These are phyloP conservation scores for Triticum aestivum DNA, from an alignment of 176 grass and related monocot species.

Conservation along the genomic window DNA sequence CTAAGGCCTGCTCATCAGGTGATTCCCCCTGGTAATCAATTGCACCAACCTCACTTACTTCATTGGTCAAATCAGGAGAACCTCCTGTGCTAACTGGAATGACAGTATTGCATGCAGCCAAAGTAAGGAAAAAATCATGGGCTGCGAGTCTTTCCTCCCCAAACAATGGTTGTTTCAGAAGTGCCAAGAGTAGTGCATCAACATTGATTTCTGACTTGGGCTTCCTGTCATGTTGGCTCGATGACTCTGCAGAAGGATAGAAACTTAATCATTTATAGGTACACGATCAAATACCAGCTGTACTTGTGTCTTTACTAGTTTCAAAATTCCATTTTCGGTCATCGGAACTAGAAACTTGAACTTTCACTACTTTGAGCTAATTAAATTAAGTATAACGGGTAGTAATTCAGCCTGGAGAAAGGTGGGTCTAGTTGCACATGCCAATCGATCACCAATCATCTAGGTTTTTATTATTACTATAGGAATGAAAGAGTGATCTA, in stretches of 20 bases:
- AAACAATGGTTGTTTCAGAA: slow-evolving; percentile 69
- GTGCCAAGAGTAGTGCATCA: slow-evolving; percentile 51
- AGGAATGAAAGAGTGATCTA: not conserved
- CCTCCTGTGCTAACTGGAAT: slow-evolving; percentile 70
- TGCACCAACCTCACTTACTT: slow-evolving; percentile 45
- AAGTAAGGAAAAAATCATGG: slow-evolving; percentile 96
- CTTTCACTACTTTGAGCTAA: not conserved
- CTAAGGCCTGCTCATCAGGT: slow-evolving; percentile 97
- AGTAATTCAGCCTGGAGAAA: slow-evolving; percentile 9
- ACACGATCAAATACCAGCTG: not conserved
- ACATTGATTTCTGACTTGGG: slow-evolving; percentile 58
- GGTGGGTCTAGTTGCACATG: not conserved
- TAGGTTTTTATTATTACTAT: slow-evolving; percentile 16
- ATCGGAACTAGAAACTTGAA: not conserved
- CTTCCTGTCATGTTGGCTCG: slow-evolving; percentile 30
- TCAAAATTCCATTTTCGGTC: not conserved
- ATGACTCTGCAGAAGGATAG: slow-evolving; percentile 53
- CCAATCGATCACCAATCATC: not conserved
- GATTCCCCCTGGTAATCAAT: slow-evolving; percentile 98
- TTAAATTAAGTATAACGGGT: slow-evolving; percentile 1
- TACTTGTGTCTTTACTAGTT: not conserved
- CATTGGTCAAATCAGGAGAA: slow-evolving; percentile 26
- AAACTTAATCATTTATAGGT: slow-evolving; percentile 26
- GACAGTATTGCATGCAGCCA: slow-evolving; percentile 98
- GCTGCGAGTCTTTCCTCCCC: slow-evolving; percentile 84